Evolutionary conservation across 768 basidiomycete species (phyloP).

Genomic region (Boletus reticuloceps): DNA sequence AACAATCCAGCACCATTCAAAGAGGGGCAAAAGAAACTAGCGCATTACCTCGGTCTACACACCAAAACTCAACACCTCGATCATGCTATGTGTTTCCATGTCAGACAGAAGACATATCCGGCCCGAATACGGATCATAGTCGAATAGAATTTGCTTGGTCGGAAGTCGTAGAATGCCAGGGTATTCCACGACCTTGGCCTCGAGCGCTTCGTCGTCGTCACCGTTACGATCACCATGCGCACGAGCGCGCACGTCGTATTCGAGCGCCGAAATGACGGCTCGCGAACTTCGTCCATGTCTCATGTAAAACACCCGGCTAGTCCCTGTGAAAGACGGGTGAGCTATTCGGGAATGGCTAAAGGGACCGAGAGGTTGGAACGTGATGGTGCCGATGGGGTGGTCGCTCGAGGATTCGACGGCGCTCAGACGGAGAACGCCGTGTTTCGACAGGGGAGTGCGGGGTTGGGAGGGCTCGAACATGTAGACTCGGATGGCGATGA

Average conservation of each 20-base stretch:
- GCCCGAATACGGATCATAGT: slow-evolving; percentile 23
- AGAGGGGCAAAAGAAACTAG: not conserved
- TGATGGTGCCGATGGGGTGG: slow-evolving; percentile 4
- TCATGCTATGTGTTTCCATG: not conserved
- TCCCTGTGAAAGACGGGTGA: slow-evolving; percentile 13
- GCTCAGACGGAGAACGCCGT: slow-evolving; percentile 10
- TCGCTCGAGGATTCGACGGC: not conserved
- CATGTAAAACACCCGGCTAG: slow-evolving; percentile 11
- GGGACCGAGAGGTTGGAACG: not conserved
- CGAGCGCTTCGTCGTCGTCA: no score
- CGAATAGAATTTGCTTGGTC: not conserved
- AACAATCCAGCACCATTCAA: no score
- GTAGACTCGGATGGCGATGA: slow-evolving; percentile 6
- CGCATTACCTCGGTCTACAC: not conserved
- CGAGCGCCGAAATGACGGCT: slow-evolving; percentile 1
- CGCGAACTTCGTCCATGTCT: not conserved
- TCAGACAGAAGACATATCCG: slow-evolving; percentile 8
- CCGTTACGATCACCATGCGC: not conserved
- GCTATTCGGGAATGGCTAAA: no score
- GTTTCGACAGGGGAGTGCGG: not conserved
- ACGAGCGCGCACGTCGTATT: slow-evolving; percentile 10
- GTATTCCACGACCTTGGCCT: slow-evolving; percentile 3
- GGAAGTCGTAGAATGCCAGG: not conserved
- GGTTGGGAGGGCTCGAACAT: not conserved
- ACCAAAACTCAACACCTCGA: slow-evolving; percentile 18